Conservation (phyloP, 1,284 basidiomycete species). For the Schizopora paradoxa region DNA sequence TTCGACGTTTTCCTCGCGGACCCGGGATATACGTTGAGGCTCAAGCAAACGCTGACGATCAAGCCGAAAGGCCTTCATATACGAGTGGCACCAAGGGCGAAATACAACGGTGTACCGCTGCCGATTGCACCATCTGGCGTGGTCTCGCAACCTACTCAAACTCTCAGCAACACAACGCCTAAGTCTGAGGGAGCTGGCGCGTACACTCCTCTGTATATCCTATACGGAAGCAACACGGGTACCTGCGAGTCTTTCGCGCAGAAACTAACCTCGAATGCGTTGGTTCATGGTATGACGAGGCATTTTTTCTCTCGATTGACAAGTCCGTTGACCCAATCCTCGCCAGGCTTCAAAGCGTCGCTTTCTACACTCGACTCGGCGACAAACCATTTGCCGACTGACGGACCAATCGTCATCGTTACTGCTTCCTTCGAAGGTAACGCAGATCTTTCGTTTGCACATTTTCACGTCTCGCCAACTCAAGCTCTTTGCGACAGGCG, state of each 20-base stretch:
- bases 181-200: neutral
- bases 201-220: conserved; percentile 32
- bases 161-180: neutral
- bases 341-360: conserved; percentile 36
- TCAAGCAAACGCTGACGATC: conserved; percentile 43
- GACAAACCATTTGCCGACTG: conserved; percentile 35
- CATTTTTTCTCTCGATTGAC: neutral
- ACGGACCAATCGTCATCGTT: conserved; percentile 44
- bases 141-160: neutral
- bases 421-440: conserved; percentile 49
- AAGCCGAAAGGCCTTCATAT: conserved; percentile 43
- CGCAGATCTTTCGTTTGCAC: neutral
- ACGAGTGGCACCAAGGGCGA: conserved; percentile 33
- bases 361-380: conserved; percentile 42
- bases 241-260: conserved; percentile 48
- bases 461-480: neutral
- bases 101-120: neutral
- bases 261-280: conserved; percentile 38
- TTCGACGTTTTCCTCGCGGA: conserved; percentile 42
- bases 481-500: conserved; percentile 24
- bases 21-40: conserved; percentile 37
- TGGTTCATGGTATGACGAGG: conserved; percentile 31
- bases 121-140: conserved; percentile 3
- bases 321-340: neutral
- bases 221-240: conserved; percentile 48